These are phyloP conservation scores for Colletotrichum somersetense DNA, from an alignment of 2,329 filamentous ascomycete species.

Conservation along the genomic window DNA sequence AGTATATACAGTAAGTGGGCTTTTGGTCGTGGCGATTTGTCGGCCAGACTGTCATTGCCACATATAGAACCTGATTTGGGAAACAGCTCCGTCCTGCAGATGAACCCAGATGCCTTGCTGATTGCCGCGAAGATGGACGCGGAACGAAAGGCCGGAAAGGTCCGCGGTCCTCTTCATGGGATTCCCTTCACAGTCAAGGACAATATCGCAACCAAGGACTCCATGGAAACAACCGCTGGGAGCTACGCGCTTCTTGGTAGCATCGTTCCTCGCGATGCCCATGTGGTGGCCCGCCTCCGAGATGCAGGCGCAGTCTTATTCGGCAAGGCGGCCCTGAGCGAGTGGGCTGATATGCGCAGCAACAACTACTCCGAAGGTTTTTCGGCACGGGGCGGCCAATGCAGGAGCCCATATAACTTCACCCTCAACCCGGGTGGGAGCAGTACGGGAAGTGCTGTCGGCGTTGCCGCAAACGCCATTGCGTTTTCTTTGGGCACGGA, in stretches of 20 bases:
- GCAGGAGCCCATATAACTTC: conserved; percentile 75
- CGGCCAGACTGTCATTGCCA: too few relatives aligned
- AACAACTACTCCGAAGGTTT: conserved; percentile 78
- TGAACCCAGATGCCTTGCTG: conserved; percentile 74
- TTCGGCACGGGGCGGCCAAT: conserved; percentile 73
- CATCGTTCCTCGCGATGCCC: conserved; percentile 75
- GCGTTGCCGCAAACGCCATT: conserved; percentile 72
- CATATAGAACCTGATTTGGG: not conserved
- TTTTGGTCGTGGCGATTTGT: too few relatives aligned
- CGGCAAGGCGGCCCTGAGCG: conserved; percentile 77
- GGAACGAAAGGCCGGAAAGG: conserved; percentile 67
- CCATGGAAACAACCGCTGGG: conserved; percentile 81
- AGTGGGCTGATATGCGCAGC: conserved; percentile 81
- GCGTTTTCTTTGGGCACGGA: conserved; percentile 79
- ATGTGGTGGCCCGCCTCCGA: conserved; percentile 71
- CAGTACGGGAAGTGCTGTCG: conserved; percentile 74
- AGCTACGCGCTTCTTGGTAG: conserved; percentile 75
- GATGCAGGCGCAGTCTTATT: conserved; percentile 76
- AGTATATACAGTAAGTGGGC: conserved; percentile 70
- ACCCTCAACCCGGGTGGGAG: conserved; percentile 77
- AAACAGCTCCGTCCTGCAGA: conserved; percentile 68
- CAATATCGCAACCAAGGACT: conserved; percentile 76
- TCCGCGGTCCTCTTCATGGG: conserved; percentile 78
- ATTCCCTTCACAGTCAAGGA: conserved; percentile 84
- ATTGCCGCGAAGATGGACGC: conserved; percentile 73